Conservation (phyloP, 2,329 filamentous ascomycete genomes). For the Curvularia sp. region DNA sequence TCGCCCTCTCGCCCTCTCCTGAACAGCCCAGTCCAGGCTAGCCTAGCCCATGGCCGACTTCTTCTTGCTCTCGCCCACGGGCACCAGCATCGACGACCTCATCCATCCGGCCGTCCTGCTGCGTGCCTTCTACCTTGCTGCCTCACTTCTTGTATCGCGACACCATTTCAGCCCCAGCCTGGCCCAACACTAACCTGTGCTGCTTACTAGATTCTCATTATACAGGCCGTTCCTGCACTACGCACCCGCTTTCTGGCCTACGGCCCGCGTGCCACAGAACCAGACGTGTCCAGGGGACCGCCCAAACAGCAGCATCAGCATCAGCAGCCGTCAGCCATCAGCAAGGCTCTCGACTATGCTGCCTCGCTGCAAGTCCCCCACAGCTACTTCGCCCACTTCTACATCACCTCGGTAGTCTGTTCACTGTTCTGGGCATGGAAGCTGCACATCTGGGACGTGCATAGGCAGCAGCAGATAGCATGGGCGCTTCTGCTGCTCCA, state of each 20-base stretch:
- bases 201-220: constrained; percentile 57
- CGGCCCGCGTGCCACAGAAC: constrained; percentile 59
- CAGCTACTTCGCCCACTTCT: constrained; percentile 89
- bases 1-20: neutral
- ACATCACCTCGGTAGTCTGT: constrained; percentile 72
- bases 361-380: constrained; percentile 75
- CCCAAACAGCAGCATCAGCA: constrained; percentile 3
- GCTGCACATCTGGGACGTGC: constrained; percentile 55
- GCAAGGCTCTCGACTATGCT: constrained; percentile 57
- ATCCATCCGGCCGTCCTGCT: constrained; percentile 34
- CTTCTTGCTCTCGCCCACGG: constrained; percentile 10
- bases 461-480: constrained; percentile 67
- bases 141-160: constrained; percentile 51
- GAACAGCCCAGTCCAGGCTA: neutral
- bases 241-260: constrained; percentile 66
- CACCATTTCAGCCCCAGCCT: constrained; percentile 31
- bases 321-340: constrained; percentile 20
- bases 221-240: constrained; percentile 60
- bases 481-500: constrained; percentile 81
- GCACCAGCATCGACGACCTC: constrained; percentile 11
- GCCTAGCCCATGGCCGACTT: neutral
- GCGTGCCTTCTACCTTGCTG: constrained; percentile 50
- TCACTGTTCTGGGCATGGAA: constrained; percentile 79
- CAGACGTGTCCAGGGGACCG: constrained; percentile 10
- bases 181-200: constrained; percentile 38